Percentiles rank a stretch among this genome's conserved stretches.
Evolutionary conservation across 2,329 filamentous ascomycete species (phyloP).

Genomic region (Proliferodiscus dingleyae): DNA sequence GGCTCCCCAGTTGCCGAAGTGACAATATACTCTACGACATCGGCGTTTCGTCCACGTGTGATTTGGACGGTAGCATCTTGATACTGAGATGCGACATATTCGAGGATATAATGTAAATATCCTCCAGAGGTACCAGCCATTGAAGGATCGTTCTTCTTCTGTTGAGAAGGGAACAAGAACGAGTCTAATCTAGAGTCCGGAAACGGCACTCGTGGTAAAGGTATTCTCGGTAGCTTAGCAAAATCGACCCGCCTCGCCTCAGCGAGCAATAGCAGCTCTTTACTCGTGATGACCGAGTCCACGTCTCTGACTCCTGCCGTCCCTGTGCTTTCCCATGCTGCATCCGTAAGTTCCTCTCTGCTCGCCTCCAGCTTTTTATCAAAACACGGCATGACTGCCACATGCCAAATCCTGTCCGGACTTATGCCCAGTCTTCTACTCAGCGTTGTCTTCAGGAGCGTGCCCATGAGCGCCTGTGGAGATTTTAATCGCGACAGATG

Average conservation of each 20-base stretch:
- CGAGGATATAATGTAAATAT: conserved; percentile 79
- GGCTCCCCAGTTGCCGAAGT: conserved; percentile 49
- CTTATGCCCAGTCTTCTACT: conserved; percentile 67
- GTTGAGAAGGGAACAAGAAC: conserved; percentile 64
- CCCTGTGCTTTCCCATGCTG: conserved; percentile 58
- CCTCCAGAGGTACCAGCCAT: conserved; percentile 80
- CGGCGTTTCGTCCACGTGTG: conserved; percentile 76
- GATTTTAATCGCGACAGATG: conserved; percentile 91
- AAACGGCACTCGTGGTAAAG: conserved; percentile 54
- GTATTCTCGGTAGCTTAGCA: conserved; percentile 59
- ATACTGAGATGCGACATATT: conserved; percentile 64
- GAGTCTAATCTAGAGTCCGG: conserved; percentile 65
- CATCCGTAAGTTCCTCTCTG: conserved; percentile 82
- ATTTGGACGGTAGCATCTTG: conserved; percentile 68
- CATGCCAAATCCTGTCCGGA: conserved; percentile 82
- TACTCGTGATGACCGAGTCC: conserved; percentile 96
- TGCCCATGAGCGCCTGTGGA: conserved; percentile 87
- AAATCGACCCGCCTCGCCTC: conserved; percentile 76
- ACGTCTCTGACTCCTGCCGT: conserved; percentile 71
- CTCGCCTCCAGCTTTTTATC: conserved; percentile 98
- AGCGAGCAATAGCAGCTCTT: conserved; percentile 86
- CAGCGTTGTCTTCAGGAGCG: conserved; percentile 80
- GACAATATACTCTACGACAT: conserved; percentile 82
- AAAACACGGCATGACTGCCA: conserved; percentile 97
- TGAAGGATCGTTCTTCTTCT: conserved; percentile 40